Evolutionary conservation across 2,329 filamentous ascomycete species (phyloP), one percentile per base, ranked within the genome.

Genomic region (Xylaria arbuscula): DNA sequence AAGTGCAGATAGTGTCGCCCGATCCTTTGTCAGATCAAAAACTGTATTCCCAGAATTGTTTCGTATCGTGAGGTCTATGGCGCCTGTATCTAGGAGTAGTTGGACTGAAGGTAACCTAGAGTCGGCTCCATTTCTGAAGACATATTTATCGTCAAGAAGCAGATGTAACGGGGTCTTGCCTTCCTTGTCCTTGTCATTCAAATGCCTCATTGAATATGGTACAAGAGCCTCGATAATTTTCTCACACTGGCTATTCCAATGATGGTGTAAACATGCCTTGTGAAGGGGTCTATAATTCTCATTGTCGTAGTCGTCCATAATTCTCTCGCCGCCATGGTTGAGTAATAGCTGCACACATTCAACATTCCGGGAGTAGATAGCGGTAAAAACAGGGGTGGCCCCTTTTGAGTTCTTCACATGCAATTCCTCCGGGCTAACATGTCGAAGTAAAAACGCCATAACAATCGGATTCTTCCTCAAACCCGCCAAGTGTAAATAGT

Each of bases 91-190:
- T 15, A 59, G 42, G 28, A 59, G 28, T 8, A 22, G 10, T 28
- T 51, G 15, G 10, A 51, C 48, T 51, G n/a, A n/a, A n/a, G n/a
- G n/a, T n/a, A n/a, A n/a, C n/a, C n/a, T n/a, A n/a, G n/a, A n/a
- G n/a, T n/a, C n/a, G n/a, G n/a, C n/a, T n/a, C n/a, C n/a, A n/a
- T n/a, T n/a, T n/a, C n/a, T n/a, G n/a, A n/a, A n/a, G n/a, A n/a
- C n/a, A n/a, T n/a, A n/a, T n/a, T n/a, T n/a, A n/a, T n/a, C n/a
- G n/a, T n/a, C n/a, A n/a, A n/a, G n/a, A n/a, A n/a, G n/a, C n/a
- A n/a, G n/a, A 59, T 59, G 56, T 17, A 59, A 36, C 17, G 56
- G 56, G 7, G 42, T 59, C 38, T 59, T 7, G 50, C 56, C 56
- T n/a, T 19, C 8, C 24, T 10, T 22, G 19, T 59, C 22, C 6